Evolutionary conservation across 225 moss, liverwort and hornwort species (phyloP), one percentile per base, ranked within the genome.

Genomic region (Bryoerythrophyllum caledonicum): DNA sequence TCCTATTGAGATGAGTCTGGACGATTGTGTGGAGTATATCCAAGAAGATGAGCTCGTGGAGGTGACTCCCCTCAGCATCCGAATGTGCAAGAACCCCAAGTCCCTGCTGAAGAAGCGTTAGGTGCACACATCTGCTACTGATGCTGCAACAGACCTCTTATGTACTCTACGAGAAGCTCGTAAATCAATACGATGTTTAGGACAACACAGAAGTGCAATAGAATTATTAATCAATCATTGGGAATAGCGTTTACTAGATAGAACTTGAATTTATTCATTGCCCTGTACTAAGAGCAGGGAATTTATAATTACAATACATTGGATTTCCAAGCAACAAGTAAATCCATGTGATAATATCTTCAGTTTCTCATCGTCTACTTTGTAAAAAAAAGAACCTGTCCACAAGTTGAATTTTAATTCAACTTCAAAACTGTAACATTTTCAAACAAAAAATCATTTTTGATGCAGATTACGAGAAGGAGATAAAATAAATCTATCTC

Each of bases 11-110:
- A 83, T 87, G 11, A 96, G 94, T 66, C 80, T 96, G 78, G 94
- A 94, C 48, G 94, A 94, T 60, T 90, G 94, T 60, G 96, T 96
- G 23, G 96, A 96, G 76, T 96, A 96, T 65, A 96, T 96, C 15
- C 92, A 93, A 80, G 96, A 96, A 76, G 96, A 96, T 80, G 96
- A 96, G 60, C 82, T 96, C 43, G 93, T 96, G 63, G 96, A 96
- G 74, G 93, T 96, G 6, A 96, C 96, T 34, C 96, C 96, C 14
- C 76, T 88, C 34, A 93, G 81, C 49, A 86, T 96, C 28, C 84
- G 96, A 60, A 92, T 96, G 88, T 92, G 87, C 73, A 96, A 96
- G 78, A 93, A 96, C 48, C 74, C 92, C 0, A 96, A 92, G 76
- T 66, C 86, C 80, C 55, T 89, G 83, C 57, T 74, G 62, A 88